Base-by-base conservation (phyloP, 2,329 filamentous ascomycete species). In the Colletotrichum noveboracense region DNA sequence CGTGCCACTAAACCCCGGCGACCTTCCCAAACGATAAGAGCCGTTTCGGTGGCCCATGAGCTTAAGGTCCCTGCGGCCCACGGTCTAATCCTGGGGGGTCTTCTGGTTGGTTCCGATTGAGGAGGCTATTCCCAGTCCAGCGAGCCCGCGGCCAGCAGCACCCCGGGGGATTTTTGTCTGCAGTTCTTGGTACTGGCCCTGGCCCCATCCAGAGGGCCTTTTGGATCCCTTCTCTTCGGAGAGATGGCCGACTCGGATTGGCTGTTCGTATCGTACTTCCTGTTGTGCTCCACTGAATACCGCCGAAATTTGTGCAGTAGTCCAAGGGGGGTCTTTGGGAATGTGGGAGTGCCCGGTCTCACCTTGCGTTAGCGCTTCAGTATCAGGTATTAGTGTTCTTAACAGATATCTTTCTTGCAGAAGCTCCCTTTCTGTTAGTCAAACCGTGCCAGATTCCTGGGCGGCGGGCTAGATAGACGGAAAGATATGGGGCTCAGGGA, bases 81-180 rank as follows among this genome's bases (percentile, higher is more conserved):
- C 55, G 24, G 48, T 12, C 34, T 34, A 21, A 21, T 34, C 32
- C 7, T 9, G n/a, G 58, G n/a, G 21, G 61, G 21, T 43, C 13
- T 30, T 43, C 62, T 76, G 74, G 71, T 75, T 76, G 74, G 71
- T 67, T 28, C 55, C 32, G 58, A 16, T 43, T 43, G 14, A 24
- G n/a, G 58, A 68, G 32, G 32, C 70, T 26, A 74, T 73, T 43
- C 74, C 74, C 34, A 14, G 74, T 73, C 60, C 28, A 66, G 70
- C 24, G 28, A 55, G 43, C 12, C 21, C 24, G 21, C 30, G 65
- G 48, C 61, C 30, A 55, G 14, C 66, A 43, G 52, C 66, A 75
- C 32, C 74, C 74, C 66, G 66, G 74, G 71, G 74, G 71, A 76
- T 75, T 76, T 76, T 76, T 76, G 74, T 75, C 62, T 71, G 74